These are phyloP conservation scores for Venturia asperata DNA, from an alignment of 2,329 filamentous ascomycete species.

Conservation along the genomic window DNA sequence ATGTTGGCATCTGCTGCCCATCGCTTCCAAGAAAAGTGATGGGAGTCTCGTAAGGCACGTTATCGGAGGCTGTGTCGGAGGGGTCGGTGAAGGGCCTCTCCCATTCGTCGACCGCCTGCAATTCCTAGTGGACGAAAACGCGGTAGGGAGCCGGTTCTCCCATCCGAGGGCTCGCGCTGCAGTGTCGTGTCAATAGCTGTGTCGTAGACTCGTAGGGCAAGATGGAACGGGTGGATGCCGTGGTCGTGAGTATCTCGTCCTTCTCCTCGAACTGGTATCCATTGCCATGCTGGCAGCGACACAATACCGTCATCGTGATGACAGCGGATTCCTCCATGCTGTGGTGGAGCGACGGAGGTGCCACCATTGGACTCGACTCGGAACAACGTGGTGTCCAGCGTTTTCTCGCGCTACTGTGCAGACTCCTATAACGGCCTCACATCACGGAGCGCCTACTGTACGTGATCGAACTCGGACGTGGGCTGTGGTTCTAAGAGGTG, in stretches of 20 bases:
- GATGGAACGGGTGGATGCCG: not conserved
- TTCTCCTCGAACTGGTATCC: not conserved
- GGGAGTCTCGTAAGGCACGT: not conserved
- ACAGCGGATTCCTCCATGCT: not conserved
- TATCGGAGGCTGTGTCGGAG: not conserved
- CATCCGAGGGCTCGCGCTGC: not conserved
- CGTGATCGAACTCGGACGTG: not conserved
- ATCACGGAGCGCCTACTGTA: not conserved
- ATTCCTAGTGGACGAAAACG: not conserved
- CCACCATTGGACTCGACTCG: not conserved
- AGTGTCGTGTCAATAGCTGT: not conserved
- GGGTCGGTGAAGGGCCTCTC: not conserved
- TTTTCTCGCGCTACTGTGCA: not conserved
- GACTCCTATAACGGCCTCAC: not conserved
- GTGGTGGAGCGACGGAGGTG: not conserved
- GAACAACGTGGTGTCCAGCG: not conserved
- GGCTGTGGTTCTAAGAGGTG: not conserved
- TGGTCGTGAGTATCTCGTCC: not conserved
- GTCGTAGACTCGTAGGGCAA: not conserved
- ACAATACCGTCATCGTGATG: not conserved
- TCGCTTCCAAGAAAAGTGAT: slow-evolving; percentile 1
- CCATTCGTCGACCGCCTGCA: not conserved
- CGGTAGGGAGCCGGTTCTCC: not conserved
- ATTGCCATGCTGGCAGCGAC: not conserved
- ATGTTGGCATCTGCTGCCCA: not conserved